These are phyloP conservation scores for Eudorina sp. DNA, from an alignment of 139 green algal genomes.

Conservation along the genomic window DNA sequence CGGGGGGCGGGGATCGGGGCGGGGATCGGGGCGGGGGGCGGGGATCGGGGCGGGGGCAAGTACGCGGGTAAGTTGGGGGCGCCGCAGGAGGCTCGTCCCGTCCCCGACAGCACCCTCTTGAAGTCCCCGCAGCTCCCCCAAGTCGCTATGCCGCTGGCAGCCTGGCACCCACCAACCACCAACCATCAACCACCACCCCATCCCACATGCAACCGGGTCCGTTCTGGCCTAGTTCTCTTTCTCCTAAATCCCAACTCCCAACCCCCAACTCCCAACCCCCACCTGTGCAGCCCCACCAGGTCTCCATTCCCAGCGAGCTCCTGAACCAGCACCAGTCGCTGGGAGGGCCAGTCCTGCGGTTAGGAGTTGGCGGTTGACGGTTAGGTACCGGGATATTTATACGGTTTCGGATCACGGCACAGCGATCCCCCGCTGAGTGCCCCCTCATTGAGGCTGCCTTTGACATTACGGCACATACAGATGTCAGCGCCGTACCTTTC, in stretches of 20 bases:
- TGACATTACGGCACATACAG: too few species aligned
- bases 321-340: constrained; percentile 38
- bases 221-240: not conserved
- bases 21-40: too few species aligned
- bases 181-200: not conserved
- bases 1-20: too few species aligned
- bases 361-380: too few species aligned
- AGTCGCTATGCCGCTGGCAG: too few species aligned
- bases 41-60: too few species aligned
- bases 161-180: not conserved
- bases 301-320: constrained; percentile 16
- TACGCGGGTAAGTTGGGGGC: too few species aligned
- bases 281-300: constrained; percentile 21
- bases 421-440: too few species aligned
- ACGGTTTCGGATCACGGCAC: not conserved
- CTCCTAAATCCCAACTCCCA: not conserved
- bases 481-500: not conserved
- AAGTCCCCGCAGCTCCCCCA: too few species aligned
- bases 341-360: not conserved
- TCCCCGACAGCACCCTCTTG: not conserved
- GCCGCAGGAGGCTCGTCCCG: not conserved
- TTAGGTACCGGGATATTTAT: too few species aligned
- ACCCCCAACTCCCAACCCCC: not conserved
- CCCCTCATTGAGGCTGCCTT: too few species aligned
- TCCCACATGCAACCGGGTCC: not conserved